A percentile compares a stretch with the other conserved stretches of the same genome.
Evolutionary conservation across 2,329 filamentous ascomycete genomes (phyloP).

Genomic region (Fusarium sambucinum): DNA sequence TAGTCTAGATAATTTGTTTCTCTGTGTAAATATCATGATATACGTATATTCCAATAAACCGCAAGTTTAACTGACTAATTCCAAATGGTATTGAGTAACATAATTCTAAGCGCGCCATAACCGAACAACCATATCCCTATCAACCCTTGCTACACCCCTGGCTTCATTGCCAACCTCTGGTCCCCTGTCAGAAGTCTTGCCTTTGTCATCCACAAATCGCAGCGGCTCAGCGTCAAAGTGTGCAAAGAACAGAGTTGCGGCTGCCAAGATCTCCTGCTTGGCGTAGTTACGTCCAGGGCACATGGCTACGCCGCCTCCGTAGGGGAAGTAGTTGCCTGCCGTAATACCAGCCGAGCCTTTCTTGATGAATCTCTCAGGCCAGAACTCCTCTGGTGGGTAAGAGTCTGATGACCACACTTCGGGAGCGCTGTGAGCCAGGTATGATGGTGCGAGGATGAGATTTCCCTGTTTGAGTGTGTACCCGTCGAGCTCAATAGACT

Average conservation of each 20-base stretch:
- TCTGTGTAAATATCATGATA: background rate
- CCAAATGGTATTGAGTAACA: background rate
- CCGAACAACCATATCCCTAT: conserved; percentile 40
- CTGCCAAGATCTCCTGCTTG: conserved; percentile 46
- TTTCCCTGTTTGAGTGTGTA: conserved; percentile 41
- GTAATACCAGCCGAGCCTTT: conserved; percentile 25
- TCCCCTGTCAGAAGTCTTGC: conserved; percentile 34
- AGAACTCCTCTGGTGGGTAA: conserved; percentile 40
- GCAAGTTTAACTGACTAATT: background rate
- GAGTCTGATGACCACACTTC: conserved; percentile 30
- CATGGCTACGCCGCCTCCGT: conserved; percentile 45
- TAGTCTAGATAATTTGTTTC: background rate
- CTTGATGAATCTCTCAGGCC: conserved; percentile 43
- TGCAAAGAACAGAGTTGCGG: conserved; percentile 35
- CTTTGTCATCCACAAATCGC: conserved; percentile 23
- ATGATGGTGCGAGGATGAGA: conserved; percentile 41
- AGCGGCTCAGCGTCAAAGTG: conserved; percentile 39
- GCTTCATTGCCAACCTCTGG: conserved; percentile 42
- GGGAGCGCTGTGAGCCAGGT: conserved; percentile 39
- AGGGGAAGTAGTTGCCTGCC: conserved; percentile 44
- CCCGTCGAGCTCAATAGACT: conserved; percentile 41
- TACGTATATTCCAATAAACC: background rate
- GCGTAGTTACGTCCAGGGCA: conserved; percentile 47
- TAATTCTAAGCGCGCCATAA: conserved; percentile 24
- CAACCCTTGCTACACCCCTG: conserved; percentile 42